Evolutionary conservation across 2,329 filamentous ascomycete species (phyloP).

Genomic region (Leptographium lundbergii): DNA sequence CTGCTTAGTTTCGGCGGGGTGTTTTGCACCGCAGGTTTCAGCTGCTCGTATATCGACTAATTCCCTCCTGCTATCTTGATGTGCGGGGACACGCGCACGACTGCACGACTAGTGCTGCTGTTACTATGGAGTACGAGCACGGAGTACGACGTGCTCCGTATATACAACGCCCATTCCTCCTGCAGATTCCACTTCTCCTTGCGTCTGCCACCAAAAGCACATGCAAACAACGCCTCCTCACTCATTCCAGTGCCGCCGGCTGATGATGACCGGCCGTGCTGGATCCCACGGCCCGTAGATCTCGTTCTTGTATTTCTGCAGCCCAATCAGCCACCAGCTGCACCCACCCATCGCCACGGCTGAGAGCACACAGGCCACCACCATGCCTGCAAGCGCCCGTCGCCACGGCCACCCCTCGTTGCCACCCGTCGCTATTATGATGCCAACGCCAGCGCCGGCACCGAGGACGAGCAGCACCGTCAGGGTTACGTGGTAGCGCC

Average conservation of each 20-base stretch:
- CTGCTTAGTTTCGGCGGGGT: background rate
- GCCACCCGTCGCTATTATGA: conserved; percentile 37
- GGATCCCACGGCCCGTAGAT: conserved; percentile 98
- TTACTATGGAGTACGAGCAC: no score
- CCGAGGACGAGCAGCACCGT: conserved; percentile 66
- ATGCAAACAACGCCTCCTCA: background rate
- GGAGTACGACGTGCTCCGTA: no score
- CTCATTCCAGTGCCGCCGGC: conserved; percentile 43
- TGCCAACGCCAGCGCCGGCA: conserved; percentile 66
- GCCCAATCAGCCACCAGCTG: conserved; percentile 93
- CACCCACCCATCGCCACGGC: conserved; percentile 79
- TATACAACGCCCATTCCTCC: background rate
- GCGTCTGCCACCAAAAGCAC: background rate
- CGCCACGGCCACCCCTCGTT: conserved; percentile 34
- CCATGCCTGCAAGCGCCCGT: conserved; percentile 54
- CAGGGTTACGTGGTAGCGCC: conserved; percentile 65
- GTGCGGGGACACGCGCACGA: background rate
- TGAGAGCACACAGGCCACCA: conserved; percentile 63
- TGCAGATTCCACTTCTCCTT: background rate
- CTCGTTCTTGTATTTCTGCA: conserved; percentile 99
- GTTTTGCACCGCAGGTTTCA: no score
- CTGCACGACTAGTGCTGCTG: no score
- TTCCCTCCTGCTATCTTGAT: background rate
- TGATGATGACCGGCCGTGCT: conserved; percentile 74
- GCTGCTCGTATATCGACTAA: no score